Evolutionary conservation across 2,329 filamentous ascomycete genomes (phyloP).

Genomic region (Pseudopyrenochaeta lycopersici): DNA sequence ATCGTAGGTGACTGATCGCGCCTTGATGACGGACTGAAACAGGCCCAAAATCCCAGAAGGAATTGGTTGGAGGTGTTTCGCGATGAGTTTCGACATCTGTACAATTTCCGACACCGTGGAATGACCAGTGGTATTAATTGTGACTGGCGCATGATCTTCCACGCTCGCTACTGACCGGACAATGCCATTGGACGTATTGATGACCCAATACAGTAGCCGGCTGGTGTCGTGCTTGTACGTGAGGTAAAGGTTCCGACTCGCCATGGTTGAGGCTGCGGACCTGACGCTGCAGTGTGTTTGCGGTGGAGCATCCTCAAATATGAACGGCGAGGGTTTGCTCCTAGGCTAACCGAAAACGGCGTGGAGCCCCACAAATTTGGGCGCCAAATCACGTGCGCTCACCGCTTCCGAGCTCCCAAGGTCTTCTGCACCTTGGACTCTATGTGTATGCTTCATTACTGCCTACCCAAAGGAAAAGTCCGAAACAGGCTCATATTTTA

Average conservation of each 20-base stretch:
- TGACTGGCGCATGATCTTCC: slow-evolving; percentile 13
- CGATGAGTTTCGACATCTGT: slow-evolving; percentile 53
- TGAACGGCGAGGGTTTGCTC: no score
- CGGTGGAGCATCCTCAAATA: no score
- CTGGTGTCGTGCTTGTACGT: slow-evolving; percentile 25
- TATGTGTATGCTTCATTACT: no score
- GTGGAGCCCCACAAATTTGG: no score
- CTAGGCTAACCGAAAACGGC: no score
- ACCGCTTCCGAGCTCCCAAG: no score
- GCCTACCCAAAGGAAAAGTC: no score
- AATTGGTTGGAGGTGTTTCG: slow-evolving; percentile 42
- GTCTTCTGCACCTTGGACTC: no score
- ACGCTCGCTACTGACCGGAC: slow-evolving; percentile 10
- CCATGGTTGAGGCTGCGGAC: no score
- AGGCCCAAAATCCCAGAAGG: slow-evolving; percentile 48
- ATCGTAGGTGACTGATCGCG: slow-evolving; percentile 32
- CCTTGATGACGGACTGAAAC: slow-evolving; percentile 52
- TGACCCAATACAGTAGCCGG: slow-evolving; percentile 23
- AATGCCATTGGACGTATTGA: slow-evolving; percentile 30
- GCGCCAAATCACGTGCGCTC: no score
- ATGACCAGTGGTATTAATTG: slow-evolving; percentile 51
- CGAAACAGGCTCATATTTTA: no score
- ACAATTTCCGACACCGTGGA: slow-evolving; percentile 50
- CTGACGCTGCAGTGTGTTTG: no score
- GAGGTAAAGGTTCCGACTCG: slow-evolving; percentile 20